Percentiles rank a stretch among this genome's conserved stretches.
Conservation (phyloP, 2,329 filamentous ascomycete species). For the Purpureocillium lavendulum region DNA sequence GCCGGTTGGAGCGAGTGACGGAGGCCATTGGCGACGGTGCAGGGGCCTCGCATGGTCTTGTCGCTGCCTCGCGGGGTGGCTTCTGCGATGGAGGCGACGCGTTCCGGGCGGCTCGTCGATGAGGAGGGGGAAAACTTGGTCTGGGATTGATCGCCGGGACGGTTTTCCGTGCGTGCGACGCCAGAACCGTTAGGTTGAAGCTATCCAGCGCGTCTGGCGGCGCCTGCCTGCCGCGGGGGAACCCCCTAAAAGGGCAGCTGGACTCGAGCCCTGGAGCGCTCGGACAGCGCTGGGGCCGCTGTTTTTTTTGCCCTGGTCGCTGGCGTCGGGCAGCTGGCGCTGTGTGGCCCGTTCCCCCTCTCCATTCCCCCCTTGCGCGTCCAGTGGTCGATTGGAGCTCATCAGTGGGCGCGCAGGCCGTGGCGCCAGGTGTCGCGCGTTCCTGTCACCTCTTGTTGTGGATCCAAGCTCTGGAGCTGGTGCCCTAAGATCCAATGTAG, state of each 20-base stretch:
- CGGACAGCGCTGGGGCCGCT: too few relatives aligned
- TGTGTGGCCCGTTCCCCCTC: too few relatives aligned
- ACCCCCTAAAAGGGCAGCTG: conserved; percentile 3
- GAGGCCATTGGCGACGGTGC: conserved; percentile 37
- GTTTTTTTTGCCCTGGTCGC: too few relatives aligned
- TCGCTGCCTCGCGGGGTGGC: conserved; percentile 10
- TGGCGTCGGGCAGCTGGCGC: too few relatives aligned
- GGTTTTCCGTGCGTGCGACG: not conserved
- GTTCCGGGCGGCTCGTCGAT: not conserved
- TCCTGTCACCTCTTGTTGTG: too few relatives aligned
- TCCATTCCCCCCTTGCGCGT: too few relatives aligned
- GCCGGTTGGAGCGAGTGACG: conserved; percentile 41
- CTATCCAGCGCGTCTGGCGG: not conserved
- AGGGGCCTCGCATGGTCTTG: conserved; percentile 29
- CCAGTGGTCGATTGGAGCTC: too few relatives aligned
- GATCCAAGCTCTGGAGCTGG: too few relatives aligned
- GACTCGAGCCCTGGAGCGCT: too few relatives aligned
- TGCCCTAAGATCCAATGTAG: too few relatives aligned
- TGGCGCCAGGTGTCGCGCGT: too few relatives aligned
- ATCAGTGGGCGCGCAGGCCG: too few relatives aligned
- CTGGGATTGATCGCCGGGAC: not conserved
- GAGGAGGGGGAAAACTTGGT: not conserved
- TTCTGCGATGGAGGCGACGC: conserved; percentile 4
- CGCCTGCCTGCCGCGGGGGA: not conserved
- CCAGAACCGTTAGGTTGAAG: not conserved